Evolutionary conservation across 2,329 filamentous ascomycete genomes (phyloP).

Genomic region (Penicillium sp.): DNA sequence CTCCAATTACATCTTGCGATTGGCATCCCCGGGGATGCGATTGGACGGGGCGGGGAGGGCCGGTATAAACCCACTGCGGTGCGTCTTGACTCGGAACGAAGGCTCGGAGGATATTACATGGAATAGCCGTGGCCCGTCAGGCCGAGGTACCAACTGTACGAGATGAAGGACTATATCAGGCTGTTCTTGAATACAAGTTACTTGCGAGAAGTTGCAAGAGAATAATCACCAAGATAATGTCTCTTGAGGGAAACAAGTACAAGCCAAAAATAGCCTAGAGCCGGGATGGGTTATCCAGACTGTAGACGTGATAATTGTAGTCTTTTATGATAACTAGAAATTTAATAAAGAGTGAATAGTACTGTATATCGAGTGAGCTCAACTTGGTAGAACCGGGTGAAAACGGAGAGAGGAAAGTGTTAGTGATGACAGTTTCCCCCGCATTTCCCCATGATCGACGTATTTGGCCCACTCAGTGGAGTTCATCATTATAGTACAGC

Average conservation of each 20-base stretch:
- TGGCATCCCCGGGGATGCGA: slow-evolving; percentile 10
- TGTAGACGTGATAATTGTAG: slow-evolving; percentile 13
- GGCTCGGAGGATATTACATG: slow-evolving; percentile 17
- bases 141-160: neutral
- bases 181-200: no score
- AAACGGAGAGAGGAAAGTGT: neutral
- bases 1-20: slow-evolving; percentile 2
- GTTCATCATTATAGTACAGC: neutral
- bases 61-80: neutral
- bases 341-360: no score
- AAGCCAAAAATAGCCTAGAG: slow-evolving; percentile 8
- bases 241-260: slow-evolving; percentile 6
- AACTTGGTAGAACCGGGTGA: neutral
- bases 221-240: neutral
- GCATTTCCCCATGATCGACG: neutral
- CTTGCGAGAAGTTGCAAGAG: no score
- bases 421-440: neutral
- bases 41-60: slow-evolving; percentile 6
- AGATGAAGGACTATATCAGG: no score
- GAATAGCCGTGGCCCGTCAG: slow-evolving; percentile 17
- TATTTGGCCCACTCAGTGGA: neutral
- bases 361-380: no score
- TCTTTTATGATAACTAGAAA: neutral
- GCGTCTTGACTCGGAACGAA: slow-evolving; percentile 9
- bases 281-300: slow-evolving; percentile 15